Evolutionary conservation across 805 yeast genomes (phyloP).

Genomic region (Wickerhamiella allomyrinae): DNA sequence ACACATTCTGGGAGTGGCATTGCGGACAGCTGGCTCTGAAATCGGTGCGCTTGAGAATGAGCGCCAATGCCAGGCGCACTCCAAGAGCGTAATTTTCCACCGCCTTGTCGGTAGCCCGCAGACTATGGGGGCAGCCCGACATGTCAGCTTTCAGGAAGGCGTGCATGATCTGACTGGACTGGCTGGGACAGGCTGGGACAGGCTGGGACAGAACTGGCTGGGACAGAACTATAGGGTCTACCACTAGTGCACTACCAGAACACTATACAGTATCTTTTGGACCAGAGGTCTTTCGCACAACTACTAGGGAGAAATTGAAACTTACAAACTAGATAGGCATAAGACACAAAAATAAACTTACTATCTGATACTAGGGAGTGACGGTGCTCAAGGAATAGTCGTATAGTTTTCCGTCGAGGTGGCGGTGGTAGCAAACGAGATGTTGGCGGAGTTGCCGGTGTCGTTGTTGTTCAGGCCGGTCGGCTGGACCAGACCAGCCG

Average conservation of each 20-base stretch:
- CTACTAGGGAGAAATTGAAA: too few species aligned
- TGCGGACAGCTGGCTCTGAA: neutral
- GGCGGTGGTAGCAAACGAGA: constrained; percentile 38
- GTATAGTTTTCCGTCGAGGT: constrained; percentile 23
- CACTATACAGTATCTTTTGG: too few species aligned
- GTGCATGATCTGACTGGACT: too few species aligned
- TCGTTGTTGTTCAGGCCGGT: constrained; percentile 69
- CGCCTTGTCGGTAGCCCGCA: neutral
- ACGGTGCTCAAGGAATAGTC: neutral
- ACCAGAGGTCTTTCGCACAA: too few species aligned
- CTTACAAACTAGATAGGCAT: too few species aligned
- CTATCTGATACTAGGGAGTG: neutral
- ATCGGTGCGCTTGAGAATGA: neutral
- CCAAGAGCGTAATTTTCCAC: neutral
- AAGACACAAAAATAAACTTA: neutral
- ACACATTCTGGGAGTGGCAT: neutral
- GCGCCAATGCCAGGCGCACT: neutral
- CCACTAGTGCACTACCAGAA: too few species aligned
- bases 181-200: too few species aligned
- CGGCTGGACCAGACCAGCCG: constrained; percentile 77
- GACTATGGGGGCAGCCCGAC: constrained; percentile 3
- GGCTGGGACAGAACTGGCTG: too few species aligned
- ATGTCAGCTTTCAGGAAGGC: constrained; percentile 3
- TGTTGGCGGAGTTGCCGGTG: constrained; percentile 33
- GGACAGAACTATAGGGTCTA: too few species aligned